Conservation (phyloP, 768 basidiomycete species). For the Kwoniella mangroviensis region DNA sequence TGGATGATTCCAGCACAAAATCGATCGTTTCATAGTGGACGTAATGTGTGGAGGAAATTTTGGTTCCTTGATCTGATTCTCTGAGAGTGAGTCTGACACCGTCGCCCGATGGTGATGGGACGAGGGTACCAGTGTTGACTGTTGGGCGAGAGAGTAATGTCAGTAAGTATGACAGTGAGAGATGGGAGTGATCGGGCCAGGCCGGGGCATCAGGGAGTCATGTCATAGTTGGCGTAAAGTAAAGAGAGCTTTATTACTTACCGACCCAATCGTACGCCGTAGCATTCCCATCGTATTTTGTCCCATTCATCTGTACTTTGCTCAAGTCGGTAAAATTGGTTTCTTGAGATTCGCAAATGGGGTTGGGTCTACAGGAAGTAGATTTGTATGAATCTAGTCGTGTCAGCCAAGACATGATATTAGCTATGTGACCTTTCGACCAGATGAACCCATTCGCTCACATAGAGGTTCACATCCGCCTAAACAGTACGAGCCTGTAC, state of each 20-base stretch:
- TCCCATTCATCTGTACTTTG: constrained; percentile 70
- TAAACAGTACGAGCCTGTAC: constrained; percentile 67
- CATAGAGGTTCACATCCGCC: constrained; percentile 83
- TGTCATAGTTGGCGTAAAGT: background rate
- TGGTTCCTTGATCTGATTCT: constrained; percentile 71
- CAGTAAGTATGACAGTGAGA: background rate
- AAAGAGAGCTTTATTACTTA: constrained; percentile 22
- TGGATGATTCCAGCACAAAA: constrained; percentile 64
- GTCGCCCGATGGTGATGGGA: constrained; percentile 30
- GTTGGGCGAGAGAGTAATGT: background rate
- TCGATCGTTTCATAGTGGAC: constrained; percentile 76
- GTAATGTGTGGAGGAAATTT: constrained; percentile 77
- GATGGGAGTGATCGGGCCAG: too few relatives aligned
- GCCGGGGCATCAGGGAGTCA: too few relatives aligned
- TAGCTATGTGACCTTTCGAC: too few relatives aligned
- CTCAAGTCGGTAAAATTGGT: constrained; percentile 58
- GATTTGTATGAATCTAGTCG: constrained; percentile 63
- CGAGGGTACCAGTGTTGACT: constrained; percentile 34
- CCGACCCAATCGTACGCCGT: constrained; percentile 64
- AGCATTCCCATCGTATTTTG: constrained; percentile 75
- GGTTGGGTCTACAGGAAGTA: constrained; percentile 69
- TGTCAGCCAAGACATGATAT: background rate
- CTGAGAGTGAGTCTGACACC: constrained; percentile 65
- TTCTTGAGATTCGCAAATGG: constrained; percentile 69
- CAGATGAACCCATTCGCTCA: constrained; percentile 2